Conservation (phyloP, 306 rosid species). For the Quercus alba region DNA sequence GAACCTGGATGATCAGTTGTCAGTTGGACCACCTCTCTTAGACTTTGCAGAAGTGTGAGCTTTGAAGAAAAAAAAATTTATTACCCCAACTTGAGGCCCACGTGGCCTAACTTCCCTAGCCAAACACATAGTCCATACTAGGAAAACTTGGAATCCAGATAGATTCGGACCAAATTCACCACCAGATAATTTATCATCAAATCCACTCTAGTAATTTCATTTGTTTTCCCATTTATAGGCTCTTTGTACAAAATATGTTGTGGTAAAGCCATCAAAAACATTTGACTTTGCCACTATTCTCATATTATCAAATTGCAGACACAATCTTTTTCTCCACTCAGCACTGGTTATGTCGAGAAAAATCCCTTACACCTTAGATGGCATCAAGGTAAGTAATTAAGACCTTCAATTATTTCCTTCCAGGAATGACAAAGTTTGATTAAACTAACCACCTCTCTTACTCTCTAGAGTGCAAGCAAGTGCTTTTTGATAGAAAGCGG, state of each 20-base stretch:
- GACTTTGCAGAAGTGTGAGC: no score
- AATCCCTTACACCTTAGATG: constrained; percentile 1
- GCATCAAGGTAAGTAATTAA: background rate
- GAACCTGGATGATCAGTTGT: no score
- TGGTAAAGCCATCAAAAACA: background rate
- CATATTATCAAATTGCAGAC: constrained; percentile 3
- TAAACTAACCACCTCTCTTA: background rate
- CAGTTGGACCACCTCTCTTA: no score
- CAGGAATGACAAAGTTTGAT: background rate
- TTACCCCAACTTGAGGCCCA: no score
- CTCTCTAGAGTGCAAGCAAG: constrained; percentile 4
- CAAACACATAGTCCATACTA: no score
- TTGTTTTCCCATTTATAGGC: background rate
- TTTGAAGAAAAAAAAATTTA: no score
- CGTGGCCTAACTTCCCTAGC: no score
- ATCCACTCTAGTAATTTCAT: no score
- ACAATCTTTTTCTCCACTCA: constrained; percentile 21
- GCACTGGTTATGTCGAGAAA: constrained; percentile 17
- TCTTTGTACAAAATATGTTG: background rate
- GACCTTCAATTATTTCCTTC: background rate
- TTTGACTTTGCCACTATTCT: background rate
- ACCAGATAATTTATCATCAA: no score
- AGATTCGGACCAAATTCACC: no score
- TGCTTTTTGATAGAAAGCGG: constrained; percentile 13
- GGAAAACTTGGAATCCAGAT: no score